phyloP scores from a whole-genome alignment of 306 rosid species.

The Herpetospermum pedunculosum region DNA sequence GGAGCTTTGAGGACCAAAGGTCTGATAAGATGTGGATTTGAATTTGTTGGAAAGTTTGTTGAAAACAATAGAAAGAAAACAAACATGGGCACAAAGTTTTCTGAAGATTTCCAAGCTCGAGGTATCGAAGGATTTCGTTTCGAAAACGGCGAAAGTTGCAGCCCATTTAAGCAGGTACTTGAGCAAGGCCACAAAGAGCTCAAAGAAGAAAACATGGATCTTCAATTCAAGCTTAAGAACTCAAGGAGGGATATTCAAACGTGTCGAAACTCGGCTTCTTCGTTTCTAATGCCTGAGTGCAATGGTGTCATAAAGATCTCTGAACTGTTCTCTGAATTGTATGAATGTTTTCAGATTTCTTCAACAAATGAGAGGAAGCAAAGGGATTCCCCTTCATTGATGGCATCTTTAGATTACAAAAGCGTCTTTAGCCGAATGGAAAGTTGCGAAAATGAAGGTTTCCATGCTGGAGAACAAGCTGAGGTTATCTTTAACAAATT shows the following conservation, averaged over 20 bases:
- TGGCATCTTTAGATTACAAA: neutral
- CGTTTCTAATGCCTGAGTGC: slow-evolving; percentile 6
- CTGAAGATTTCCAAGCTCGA: slow-evolving; percentile 21
- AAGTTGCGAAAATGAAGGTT: neutral
- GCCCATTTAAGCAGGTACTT: slow-evolving; percentile 20
- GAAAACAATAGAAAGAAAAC: slow-evolving; percentile 23
- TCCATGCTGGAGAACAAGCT: neutral
- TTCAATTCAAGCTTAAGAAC: neutral
- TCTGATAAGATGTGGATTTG: slow-evolving; percentile 10
- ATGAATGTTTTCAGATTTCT: neutral
- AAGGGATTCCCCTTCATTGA: neutral
- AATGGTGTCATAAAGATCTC: neutral
- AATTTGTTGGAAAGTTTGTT: slow-evolving; percentile 18
- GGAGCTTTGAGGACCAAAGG: too few species aligned
- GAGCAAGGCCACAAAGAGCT: slow-evolving; percentile 13
- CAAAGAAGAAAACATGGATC: neutral
- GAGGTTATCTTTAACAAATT: slow-evolving; percentile 13
- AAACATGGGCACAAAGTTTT: slow-evolving; percentile 24
- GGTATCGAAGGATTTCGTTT: neutral
- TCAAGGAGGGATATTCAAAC: neutral
- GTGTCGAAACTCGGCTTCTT: neutral
- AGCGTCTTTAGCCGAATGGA: neutral
- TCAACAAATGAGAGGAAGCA: neutral
- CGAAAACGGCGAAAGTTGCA: neutral
- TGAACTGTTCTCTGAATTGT: neutral